Evolutionary conservation across 176 grass and related monocot species (phyloP), one percentile per base, ranked within the genome.

Genomic region (Tillandsia leiboldiana): DNA sequence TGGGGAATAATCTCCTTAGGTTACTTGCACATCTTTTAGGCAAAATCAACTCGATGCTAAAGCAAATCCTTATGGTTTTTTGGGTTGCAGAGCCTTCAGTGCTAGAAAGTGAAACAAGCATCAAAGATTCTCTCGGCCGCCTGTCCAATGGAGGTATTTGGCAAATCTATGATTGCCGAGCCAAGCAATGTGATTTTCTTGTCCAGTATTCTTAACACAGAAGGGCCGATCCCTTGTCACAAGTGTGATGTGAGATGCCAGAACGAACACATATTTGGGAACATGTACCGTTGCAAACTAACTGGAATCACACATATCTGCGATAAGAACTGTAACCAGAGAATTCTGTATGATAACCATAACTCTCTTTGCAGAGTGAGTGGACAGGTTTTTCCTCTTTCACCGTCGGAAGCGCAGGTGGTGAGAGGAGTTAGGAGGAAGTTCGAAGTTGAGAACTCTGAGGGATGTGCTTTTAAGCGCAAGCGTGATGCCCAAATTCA

Each of bases 301-400:
- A 99, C 94, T 61, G 86, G 82, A 63, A 64, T 69, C 51, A 90
- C 89, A 2, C 94, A 99, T 73, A 99, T 99, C 57, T 99, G 94
- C 12, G 94, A 99, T 82, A 90, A 90, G 83, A 99, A 93, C 70
- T 99, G 94, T 67, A 78, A 93, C 80, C 89, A 99, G 94, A 84
- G 89, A 62, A 93, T 99, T 76, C 81, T 99, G 79, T 99, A 93
- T 20, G 94, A 93, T 82, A 99, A 99, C 89, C 84, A 90, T 78
- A 88, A 53, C 77, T 93, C 94, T 9, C 87, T 99, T 29, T 99
- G 94, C 84, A 82, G 89, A 66, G 94, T 93, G 63, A 99, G 94
- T 66, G 87, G 89, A 50, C 89, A 86, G 77, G 47, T 99, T 58
- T 99, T 99, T 75, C 89, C 80, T 14, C 89, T 99, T 59, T 93